Evolutionary conservation across 2,329 filamentous ascomycete genomes (phyloP).

Genomic region (Penicillium sp.): DNA sequence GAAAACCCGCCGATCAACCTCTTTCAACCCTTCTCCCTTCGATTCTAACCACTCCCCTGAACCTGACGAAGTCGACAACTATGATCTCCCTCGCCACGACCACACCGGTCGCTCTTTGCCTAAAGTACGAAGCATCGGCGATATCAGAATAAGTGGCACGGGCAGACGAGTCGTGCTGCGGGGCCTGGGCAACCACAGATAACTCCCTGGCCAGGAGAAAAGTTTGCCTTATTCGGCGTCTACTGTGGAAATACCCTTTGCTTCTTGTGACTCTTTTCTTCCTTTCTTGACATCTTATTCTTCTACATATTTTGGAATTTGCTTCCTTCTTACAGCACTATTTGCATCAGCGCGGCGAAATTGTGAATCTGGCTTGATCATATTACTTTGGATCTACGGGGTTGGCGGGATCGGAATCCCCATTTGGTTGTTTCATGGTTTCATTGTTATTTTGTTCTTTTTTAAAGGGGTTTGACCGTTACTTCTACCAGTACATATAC

Average conservation of each 20-base stretch:
- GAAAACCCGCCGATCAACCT: constrained; percentile 42
- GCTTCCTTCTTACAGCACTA: not conserved
- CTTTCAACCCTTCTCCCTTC: constrained; percentile 29
- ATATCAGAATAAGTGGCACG: constrained; percentile 36
- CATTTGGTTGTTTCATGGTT: not conserved
- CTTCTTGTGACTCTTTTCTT: constrained; percentile 3
- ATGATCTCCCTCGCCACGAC: constrained; percentile 14
- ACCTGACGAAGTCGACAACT: constrained; percentile 7
- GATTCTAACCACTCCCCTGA: constrained; percentile 19
- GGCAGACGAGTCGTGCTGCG: constrained; percentile 41
- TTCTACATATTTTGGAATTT: not conserved
- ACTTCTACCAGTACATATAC: not conserved
- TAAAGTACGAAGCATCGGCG: constrained; percentile 40
- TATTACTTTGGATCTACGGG: constrained; percentile 4
- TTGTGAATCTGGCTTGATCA: constrained; percentile 13
- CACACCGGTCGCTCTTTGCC: constrained; percentile 20
- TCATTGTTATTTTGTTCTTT: not conserved
- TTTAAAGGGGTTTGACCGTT: not conserved
- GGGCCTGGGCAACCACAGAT: constrained; percentile 33
- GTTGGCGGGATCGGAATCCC: not conserved
- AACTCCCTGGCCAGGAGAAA: not conserved
- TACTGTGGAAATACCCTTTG: constrained; percentile 2
- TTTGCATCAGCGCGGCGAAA: constrained; percentile 30
- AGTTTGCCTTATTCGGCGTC: not conserved
- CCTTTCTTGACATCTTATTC: not conserved